Conservation (phyloP, 148 eudicot genomes). For the Mesembryanthemum crystallinum region DNA sequence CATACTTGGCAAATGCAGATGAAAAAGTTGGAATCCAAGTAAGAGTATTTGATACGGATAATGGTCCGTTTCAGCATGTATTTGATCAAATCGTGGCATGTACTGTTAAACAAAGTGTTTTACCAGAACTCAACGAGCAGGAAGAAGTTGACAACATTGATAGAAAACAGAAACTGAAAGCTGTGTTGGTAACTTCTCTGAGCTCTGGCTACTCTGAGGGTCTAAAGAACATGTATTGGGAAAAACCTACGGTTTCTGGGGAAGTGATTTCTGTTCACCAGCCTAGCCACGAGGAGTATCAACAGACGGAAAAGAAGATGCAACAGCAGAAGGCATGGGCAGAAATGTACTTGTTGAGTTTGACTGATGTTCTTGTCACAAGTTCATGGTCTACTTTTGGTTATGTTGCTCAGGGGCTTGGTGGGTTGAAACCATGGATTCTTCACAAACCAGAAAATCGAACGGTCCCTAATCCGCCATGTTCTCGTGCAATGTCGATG, state of each 20-base stretch:
- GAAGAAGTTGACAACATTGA: slow-evolving; percentile 10
- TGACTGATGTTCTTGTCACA: slow-evolving; percentile 55
- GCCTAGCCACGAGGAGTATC: slow-evolving; percentile 54
- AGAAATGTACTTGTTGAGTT: slow-evolving; percentile 60
- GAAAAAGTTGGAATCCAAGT: slow-evolving; percentile 63
- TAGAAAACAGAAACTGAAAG: slow-evolving; percentile 28
- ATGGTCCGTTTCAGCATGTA: slow-evolving; percentile 48
- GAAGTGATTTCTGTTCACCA: slow-evolving; percentile 46
- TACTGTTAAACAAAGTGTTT: slow-evolving; percentile 37
- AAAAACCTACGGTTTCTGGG: slow-evolving; percentile 43
- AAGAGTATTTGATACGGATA: slow-evolving; percentile 41
- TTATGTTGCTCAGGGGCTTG: slow-evolving; percentile 65
- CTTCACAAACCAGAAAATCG: slow-evolving; percentile 51
- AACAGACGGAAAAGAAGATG: slow-evolving; percentile 39
- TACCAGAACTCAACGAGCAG: slow-evolving; percentile 37
- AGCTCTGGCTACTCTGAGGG: slow-evolving; percentile 50
- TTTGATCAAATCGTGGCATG: slow-evolving; percentile 62
- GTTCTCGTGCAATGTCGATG: slow-evolving; percentile 45
- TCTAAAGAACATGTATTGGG: slow-evolving; percentile 45
- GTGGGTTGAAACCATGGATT: slow-evolving; percentile 66
- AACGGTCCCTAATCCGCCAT: slow-evolving; percentile 49
- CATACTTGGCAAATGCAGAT: slow-evolving; percentile 57
- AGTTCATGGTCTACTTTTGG: slow-evolving; percentile 69
- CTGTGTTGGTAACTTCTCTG: slow-evolving; percentile 57
- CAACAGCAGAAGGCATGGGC: slow-evolving; percentile 65